These are phyloP conservation scores for Starmerella khaoyaiensis DNA, from an alignment of 805 yeast species.

Conservation along the genomic window DNA sequence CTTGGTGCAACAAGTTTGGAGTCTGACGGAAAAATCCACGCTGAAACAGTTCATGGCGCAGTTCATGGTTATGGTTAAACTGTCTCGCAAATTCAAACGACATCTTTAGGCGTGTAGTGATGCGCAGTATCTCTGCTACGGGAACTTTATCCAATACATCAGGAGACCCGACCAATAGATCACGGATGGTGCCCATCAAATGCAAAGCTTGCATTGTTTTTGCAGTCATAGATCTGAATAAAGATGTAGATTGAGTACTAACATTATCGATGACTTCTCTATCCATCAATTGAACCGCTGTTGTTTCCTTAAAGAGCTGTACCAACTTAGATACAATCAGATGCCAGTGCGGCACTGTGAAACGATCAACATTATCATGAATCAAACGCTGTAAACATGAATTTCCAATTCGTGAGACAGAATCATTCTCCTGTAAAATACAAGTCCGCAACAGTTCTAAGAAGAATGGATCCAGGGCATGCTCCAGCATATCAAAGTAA, in stretches of 20 bases:
- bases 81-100: slow-evolving; percentile 74
- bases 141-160: slow-evolving; percentile 60
- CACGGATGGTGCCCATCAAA: slow-evolving; percentile 76
- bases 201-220: slow-evolving; percentile 83
- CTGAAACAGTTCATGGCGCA: slow-evolving; percentile 79
- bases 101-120: slow-evolving; percentile 47
- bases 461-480: slow-evolving; percentile 67
- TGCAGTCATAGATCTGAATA: slow-evolving; percentile 63
- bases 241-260: slow-evolving; percentile 34
- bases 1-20: slow-evolving; percentile 86
- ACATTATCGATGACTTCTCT: slow-evolving; percentile 15
- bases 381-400: slow-evolving; percentile 73
- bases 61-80: slow-evolving; percentile 78
- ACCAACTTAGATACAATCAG: slow-evolving; percentile 52
- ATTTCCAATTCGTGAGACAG: slow-evolving; percentile 89
- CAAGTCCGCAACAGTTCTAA: slow-evolving; percentile 69
- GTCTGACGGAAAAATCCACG: slow-evolving; percentile 84
- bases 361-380: slow-evolving; percentile 56
- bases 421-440: slow-evolving; percentile 92
- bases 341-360: slow-evolving; percentile 60
- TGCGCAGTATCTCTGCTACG: slow-evolving; percentile 42
- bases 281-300: slow-evolving; percentile 68
- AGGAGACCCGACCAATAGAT: slow-evolving; percentile 45
- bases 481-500: slow-evolving; percentile 63
- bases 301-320: slow-evolving; percentile 62